Base-by-base conservation (phyloP, 2,329 filamentous ascomycete genomes). In the Paracorniculantispora psalliotae region DNA sequence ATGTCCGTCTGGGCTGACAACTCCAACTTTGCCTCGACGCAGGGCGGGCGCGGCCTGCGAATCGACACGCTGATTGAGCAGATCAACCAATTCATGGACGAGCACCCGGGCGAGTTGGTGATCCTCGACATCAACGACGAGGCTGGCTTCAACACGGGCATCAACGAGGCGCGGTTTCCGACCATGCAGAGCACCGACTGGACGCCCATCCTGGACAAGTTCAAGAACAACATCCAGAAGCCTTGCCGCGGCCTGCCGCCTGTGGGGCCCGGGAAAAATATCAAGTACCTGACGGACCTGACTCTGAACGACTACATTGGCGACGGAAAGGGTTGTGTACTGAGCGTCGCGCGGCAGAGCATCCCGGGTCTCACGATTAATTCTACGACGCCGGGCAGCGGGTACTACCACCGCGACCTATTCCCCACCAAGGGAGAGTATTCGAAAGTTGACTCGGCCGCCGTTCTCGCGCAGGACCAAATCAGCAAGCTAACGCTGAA, bases 101-200 rank as follows among this genome's bases (percentile, higher is more conserved):
- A 75, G 19, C 73, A 77, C 62, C 73, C 66, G 21, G 68, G 67
- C 10, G 77, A 79, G 62, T 67, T 79, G 39, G 66, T 79, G 50
- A 73, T 79, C 57, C 67, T 79, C n/a, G 76, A 78, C 37, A 62
- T 67, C 59, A 64, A 64, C 58, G 73, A 72, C 1, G 63, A 75
- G 12, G 70, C 46, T 15, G 60, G 41, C n/a, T 57, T 44, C 26
- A 51, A 59, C 21, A 56, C 46, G 9, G 51, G 47, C 28, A 44
- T 77, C 63, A 75, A 74, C 9, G 73, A 57, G 15, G 48, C 57
- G 19, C 8, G n/a, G 26, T 35, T 33, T 26, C 47, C 47, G 7
- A 37, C 5, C 10, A 37, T 52, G 30, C 23, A 4, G 3, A 10
- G 4, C 3, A 28, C 23, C 3, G n/a, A 37, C 17, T 52, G 49